A percentile compares a stretch with the other conserved stretches of the same genome.
Conservation (phyloP, 2,329 filamentous ascomycete species). For the Monosporascus sp. region DNA sequence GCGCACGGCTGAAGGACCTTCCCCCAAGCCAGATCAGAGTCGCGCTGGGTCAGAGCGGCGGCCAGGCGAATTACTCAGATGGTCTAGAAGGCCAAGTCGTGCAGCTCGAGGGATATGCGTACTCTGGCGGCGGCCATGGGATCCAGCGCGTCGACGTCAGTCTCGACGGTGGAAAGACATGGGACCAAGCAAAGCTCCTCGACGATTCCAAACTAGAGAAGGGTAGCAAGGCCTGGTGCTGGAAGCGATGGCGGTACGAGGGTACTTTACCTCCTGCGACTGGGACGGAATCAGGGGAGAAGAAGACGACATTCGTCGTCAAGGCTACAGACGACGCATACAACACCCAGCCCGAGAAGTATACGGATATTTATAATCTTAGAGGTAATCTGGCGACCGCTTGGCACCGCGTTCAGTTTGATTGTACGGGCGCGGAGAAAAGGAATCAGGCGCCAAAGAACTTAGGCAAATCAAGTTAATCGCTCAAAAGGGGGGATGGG, state of each 20-base stretch:
- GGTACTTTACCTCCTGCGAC: conserved; percentile 35
- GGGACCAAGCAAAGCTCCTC: conserved; percentile 58
- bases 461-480: too few species aligned
- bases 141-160: conserved; percentile 65
- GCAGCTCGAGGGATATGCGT: conserved; percentile 57
- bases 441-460: too few species aligned
- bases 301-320: conserved; percentile 51
- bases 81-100: conserved; percentile 10
- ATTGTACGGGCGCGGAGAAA: conserved; percentile 6
- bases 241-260: conserved; percentile 58
- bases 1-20: conserved; percentile 20
- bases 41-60: background rate
- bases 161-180: conserved; percentile 56
- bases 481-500: too few species aligned
- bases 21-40: background rate
- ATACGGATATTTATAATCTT: conserved; percentile 57
- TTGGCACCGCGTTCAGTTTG: conserved; percentile 53
- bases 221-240: conserved; percentile 53
- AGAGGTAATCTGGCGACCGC: conserved; percentile 62
- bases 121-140: conserved; percentile 60
- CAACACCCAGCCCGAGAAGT: conserved; percentile 60
- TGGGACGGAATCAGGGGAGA: conserved; percentile 19
- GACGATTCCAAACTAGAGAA: conserved; percentile 36
- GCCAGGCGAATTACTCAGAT: conserved; percentile 1
- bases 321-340: conserved; percentile 63